These are phyloP conservation scores for Ophiognomonia clavigignenti-juglandacearum DNA, from an alignment of 2,329 filamentous ascomycete species.

Conservation along the genomic window DNA sequence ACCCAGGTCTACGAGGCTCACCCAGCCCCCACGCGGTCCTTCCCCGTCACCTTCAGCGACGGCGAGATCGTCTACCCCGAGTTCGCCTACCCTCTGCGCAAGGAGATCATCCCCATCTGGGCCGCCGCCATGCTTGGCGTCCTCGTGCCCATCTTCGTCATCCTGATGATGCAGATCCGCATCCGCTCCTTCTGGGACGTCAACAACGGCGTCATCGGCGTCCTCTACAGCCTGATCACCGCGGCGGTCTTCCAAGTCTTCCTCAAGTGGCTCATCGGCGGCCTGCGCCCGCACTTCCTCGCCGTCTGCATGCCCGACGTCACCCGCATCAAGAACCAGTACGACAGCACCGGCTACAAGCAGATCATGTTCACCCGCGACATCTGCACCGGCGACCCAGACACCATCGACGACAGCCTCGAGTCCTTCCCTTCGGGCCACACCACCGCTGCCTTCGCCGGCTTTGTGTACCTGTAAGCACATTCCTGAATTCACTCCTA, in stretches of 20 bases:
- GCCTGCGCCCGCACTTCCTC: conserved; percentile 67
- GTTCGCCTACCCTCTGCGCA: conserved; percentile 66
- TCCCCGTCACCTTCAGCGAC: conserved; percentile 61
- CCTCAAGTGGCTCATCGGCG: conserved; percentile 70
- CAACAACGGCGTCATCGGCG: conserved; percentile 66
- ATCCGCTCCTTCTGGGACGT: conserved; percentile 64
- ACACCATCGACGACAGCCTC: conserved; percentile 63
- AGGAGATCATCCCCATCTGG: conserved; percentile 69
- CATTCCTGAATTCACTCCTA: too few relatives aligned
- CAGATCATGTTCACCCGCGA: conserved; percentile 63
- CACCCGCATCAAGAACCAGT: conserved; percentile 35
- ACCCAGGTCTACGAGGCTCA: conserved; percentile 55
- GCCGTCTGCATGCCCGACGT: conserved; percentile 62
- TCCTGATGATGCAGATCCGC: conserved; percentile 63
- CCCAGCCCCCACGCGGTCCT: conserved; percentile 64
- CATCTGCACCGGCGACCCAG: conserved; percentile 63
- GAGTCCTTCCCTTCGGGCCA: conserved; percentile 72
- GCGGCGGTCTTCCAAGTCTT: conserved; percentile 75
- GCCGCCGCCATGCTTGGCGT: conserved; percentile 61
- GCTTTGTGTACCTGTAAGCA: conserved; percentile 66
- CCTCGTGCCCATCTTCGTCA: conserved; percentile 60
- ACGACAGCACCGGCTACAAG: conserved; percentile 42
- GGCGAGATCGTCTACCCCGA: conserved; percentile 66
- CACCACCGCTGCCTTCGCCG: conserved; percentile 67
- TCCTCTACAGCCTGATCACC: conserved; percentile 64